These are phyloP conservation scores for Pichia exigua DNA, from an alignment of 805 yeast genomes.

Conservation along the genomic window DNA sequence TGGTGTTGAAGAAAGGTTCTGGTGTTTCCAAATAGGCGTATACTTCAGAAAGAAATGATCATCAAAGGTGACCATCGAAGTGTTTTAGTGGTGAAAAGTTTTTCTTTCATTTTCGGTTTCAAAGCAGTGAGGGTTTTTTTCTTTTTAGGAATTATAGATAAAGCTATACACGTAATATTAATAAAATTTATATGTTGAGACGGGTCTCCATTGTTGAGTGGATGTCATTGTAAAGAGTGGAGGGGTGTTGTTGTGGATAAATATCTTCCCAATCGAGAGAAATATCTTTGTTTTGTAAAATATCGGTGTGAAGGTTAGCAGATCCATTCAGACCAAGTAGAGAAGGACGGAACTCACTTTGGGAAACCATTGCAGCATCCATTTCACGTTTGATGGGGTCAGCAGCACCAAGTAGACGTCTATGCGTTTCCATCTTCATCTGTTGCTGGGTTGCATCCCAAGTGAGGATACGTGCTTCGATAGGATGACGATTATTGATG, in stretches of 20 bases:
- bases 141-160: background rate
- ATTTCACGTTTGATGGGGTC: slow-evolving; percentile 88
- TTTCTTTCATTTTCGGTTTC: background rate
- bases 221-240: background rate
- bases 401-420: slow-evolving; percentile 84
- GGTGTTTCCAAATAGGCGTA: background rate
- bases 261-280: slow-evolving; percentile 91
- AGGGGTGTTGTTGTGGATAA: slow-evolving; percentile 29
- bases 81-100: background rate
- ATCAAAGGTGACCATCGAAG: background rate
- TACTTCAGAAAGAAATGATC: background rate
- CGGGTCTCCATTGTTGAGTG: slow-evolving; percentile 2
- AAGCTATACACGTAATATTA: background rate
- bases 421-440: slow-evolving; percentile 64
- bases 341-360: slow-evolving; percentile 62
- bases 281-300: slow-evolving; percentile 69
- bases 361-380: slow-evolving; percentile 72
- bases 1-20: background rate
- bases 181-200: background rate
- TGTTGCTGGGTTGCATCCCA: slow-evolving; percentile 78
- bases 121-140: background rate
- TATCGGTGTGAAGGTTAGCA: slow-evolving; percentile 47
- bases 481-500: slow-evolving; percentile 75
- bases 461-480: slow-evolving; percentile 62
- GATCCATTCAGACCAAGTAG: slow-evolving; percentile 57